Percentiles rank a stretch among this genome's conserved stretches.
These are phyloP conservation scores for Immersiella caudata DNA, from an alignment of 495 filamentous ascomycete species.

Conservation along the genomic window DNA sequence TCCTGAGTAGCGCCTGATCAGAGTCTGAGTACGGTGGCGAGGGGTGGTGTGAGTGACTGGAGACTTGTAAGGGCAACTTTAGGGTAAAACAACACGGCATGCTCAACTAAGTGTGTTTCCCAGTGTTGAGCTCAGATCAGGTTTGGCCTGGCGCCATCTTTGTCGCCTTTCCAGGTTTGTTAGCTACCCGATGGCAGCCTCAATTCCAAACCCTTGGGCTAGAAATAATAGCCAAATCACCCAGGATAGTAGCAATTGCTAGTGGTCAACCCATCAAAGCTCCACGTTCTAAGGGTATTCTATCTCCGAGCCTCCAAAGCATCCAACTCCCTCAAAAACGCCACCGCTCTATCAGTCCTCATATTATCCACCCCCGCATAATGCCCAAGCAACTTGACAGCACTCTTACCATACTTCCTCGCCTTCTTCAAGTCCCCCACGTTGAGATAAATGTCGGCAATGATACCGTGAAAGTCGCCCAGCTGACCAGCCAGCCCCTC, in stretches of 20 bases:
- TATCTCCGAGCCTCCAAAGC: background rate
- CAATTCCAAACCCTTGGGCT: no score
- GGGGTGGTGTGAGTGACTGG: background rate
- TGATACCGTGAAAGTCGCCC: conserved; percentile 33
- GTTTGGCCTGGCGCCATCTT: no score
- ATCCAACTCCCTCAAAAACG: conserved; percentile 25
- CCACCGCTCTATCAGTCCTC: conserved; percentile 21
- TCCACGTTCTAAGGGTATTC: no score
- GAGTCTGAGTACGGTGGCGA: background rate
- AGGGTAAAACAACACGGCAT: conserved; percentile 6
- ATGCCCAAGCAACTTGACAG: conserved; percentile 24
- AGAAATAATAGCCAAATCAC: no score
- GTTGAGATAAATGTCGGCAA: conserved; percentile 26
- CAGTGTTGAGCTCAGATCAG: no score
- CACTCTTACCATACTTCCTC: conserved; percentile 24
- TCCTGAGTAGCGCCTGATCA: no score
- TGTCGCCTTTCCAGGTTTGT: no score
- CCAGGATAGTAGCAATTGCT: no score
- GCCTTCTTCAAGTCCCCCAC: conserved; percentile 29
- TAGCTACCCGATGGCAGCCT: no score
- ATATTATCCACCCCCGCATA: conserved; percentile 36
- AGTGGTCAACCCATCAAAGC: no score
- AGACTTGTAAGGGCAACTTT: background rate
- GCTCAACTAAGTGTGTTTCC: no score
- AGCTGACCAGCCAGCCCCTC: conserved; percentile 32